phyloP scores from a whole-genome alignment of 768 basidiomycete species.

The Piloderma croceum region DNA sequence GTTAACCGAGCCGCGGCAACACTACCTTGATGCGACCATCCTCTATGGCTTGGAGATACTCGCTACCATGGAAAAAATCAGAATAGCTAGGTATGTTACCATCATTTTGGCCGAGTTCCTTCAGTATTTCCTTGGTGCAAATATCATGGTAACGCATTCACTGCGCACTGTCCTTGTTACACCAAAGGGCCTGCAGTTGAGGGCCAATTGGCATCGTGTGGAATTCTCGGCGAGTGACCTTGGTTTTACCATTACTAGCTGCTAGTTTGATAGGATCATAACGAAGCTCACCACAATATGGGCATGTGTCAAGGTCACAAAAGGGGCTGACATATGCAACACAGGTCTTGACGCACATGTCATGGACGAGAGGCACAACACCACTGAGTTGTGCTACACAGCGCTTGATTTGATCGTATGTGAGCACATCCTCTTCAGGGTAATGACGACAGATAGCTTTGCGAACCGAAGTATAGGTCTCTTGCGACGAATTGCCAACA shows the following conservation, averaged over 20 bases:
- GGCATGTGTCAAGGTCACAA: constrained; percentile 8
- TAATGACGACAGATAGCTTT: constrained; percentile 7
- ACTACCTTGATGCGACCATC: constrained; percentile 10
- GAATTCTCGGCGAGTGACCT: constrained; percentile 9
- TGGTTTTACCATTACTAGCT: not conserved
- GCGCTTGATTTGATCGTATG: constrained; percentile 5
- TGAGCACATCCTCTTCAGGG: constrained; percentile 8
- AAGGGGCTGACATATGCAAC: constrained; percentile 11
- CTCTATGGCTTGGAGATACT: constrained; percentile 10
- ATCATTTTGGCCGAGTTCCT: not conserved
- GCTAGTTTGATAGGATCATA: constrained; percentile 7
- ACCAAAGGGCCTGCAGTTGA: constrained; percentile 12
- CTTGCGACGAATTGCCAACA: constrained; percentile 10
- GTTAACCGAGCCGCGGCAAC: no score
- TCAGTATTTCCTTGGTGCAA: constrained; percentile 4
- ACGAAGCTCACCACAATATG: constrained; percentile 8
- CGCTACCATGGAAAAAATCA: constrained; percentile 9
- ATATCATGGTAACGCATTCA: constrained; percentile 8
- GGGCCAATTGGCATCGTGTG: constrained; percentile 17
- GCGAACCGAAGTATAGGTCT: constrained; percentile 8
- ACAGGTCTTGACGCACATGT: constrained; percentile 13
- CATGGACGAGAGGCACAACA: constrained; percentile 2
- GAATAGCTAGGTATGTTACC: not conserved
- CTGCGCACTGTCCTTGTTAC: constrained; percentile 8
- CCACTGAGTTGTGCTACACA: constrained; percentile 1